Evolutionary conservation across 2,329 filamentous ascomycete species (phyloP), one percentile per base, ranked within the genome.

Genomic region (Trichoderma sp.): DNA sequence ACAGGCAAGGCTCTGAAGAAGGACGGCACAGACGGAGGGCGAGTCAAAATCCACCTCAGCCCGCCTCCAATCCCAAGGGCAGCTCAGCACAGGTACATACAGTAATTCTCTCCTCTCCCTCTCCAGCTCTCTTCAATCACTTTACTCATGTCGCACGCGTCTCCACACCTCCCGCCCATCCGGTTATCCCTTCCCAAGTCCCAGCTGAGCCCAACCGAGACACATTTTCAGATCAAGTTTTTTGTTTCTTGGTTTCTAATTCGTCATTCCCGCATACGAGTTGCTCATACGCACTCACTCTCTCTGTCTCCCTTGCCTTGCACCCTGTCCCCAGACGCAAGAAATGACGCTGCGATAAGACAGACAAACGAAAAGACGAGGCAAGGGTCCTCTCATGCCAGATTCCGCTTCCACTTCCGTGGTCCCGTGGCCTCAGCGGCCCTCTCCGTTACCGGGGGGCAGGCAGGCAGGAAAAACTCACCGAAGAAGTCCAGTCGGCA

Each of bases 111-210:
- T 53, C 26, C n/a, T 26, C 50, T 20, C 15, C 17, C 26, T 58
- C 26, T n/a, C 34, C 34, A 36, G 34, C 17, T 30, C 57, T 32
- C 28, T 32, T 59, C 17, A n/a, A 34, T 30, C 17, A n/a, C 50
- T 43, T 15, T 20, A 17, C 6, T 58, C 53, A 13, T n/a, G 28
- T 66, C 47, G 17, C 43, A 34, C 63, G 20, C 63, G 47, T 58
- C 65, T 36, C 65, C 65, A 68, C 65, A 58, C 65, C 65, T 57
- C 63, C 63, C 63, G 53, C 32, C 63, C 47, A 66, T 53, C 50
- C 47, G 63, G 63, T 34, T 55, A 6, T 32, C 39, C 9, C 32
- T 36, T 53, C 43, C 20, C 47, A 66, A 34, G 39, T 39, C 36
- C 36, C 13, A 36, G 34, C 26, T 50, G 20, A 68, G 65, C 53